Evolutionary conservation across 2,329 filamentous ascomycete species (phyloP).

Genomic region (Anisogramma anomala): DNA sequence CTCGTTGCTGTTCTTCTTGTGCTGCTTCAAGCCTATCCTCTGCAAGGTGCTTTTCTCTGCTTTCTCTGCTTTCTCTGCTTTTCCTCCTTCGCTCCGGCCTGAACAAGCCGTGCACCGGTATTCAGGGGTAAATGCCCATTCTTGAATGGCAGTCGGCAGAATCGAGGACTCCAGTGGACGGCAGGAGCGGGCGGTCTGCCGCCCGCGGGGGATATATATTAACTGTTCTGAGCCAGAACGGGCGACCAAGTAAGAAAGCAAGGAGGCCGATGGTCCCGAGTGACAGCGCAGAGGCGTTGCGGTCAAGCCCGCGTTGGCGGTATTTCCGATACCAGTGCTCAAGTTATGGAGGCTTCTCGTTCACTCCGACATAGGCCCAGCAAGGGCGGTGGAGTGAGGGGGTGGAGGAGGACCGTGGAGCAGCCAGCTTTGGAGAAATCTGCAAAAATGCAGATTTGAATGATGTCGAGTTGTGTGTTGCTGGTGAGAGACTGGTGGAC

Average conservation of each 20-base stretch:
- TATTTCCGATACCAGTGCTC: slow-evolving; percentile 17
- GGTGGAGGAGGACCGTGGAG: slow-evolving; percentile 59
- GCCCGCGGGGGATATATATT: slow-evolving; percentile 19
- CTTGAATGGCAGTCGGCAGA: slow-evolving; percentile 7
- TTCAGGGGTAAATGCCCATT: slow-evolving; percentile 14
- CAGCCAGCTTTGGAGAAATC: slow-evolving; percentile 27
- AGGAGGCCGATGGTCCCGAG: not conserved
- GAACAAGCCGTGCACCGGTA: slow-evolving; percentile 8
- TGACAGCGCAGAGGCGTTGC: not conserved
- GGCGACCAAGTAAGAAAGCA: not conserved
- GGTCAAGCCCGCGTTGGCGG: slow-evolving; percentile 11
- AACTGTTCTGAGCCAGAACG: slow-evolving; percentile 1
- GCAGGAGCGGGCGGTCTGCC: slow-evolving; percentile 24
- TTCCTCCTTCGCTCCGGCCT: slow-evolving; percentile 2
- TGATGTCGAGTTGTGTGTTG: too few species aligned
- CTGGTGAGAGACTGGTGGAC: too few species aligned
- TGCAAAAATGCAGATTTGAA: slow-evolving; percentile 9
- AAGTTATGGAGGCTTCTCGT: slow-evolving; percentile 97
- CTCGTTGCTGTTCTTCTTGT: not conserved
- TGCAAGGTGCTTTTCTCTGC: not conserved
- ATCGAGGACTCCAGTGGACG: slow-evolving; percentile 20
- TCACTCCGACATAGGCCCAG: slow-evolving; percentile 93
- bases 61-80: slow-evolving; percentile 17
- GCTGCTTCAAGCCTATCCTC: too few species aligned
- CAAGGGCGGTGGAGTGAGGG: slow-evolving; percentile 85